A percentile compares a stretch with the other conserved stretches of the same genome.
These are phyloP conservation scores for Calocera cornea DNA, from an alignment of 768 basidiomycete species.

Conservation along the genomic window DNA sequence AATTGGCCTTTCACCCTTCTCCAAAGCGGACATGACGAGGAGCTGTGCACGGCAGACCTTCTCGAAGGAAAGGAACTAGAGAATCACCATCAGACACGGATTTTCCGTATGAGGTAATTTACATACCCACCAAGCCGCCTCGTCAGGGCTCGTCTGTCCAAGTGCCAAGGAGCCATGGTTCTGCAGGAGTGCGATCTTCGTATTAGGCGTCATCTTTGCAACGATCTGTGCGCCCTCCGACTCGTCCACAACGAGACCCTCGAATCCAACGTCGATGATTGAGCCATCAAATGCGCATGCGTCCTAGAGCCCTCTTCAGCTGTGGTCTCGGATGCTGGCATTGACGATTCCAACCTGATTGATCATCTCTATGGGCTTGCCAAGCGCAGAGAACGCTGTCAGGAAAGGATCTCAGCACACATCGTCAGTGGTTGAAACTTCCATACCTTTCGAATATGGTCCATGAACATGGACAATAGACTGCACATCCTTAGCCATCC, in stretches of 20 bases:
- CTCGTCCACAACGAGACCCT: background rate
- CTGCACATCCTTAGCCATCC: background rate
- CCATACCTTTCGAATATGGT: background rate
- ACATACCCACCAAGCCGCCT: conserved; percentile 1
- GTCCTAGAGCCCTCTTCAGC: background rate
- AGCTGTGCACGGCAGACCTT: background rate
- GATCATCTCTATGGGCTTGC: background rate
- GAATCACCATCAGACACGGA: background rate
- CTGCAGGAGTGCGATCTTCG: background rate
- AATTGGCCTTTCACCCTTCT: background rate
- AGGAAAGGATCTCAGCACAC: background rate
- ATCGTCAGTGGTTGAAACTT: background rate
- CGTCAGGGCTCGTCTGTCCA: background rate
- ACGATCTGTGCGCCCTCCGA: background rate
- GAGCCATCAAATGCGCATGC: background rate
- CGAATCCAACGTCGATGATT: background rate
- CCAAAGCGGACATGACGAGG: background rate
- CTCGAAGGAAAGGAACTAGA: background rate
- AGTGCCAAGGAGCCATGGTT: background rate
- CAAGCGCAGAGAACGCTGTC: background rate
- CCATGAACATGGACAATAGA: background rate
- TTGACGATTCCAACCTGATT: no score
- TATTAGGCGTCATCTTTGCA: background rate
- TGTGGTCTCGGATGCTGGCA: no score
- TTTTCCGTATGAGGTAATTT: background rate